Evolutionary conservation across 306 rosid genomes (phyloP), one percentile per base, ranked within the genome.

Genomic region (Vicia faba): DNA sequence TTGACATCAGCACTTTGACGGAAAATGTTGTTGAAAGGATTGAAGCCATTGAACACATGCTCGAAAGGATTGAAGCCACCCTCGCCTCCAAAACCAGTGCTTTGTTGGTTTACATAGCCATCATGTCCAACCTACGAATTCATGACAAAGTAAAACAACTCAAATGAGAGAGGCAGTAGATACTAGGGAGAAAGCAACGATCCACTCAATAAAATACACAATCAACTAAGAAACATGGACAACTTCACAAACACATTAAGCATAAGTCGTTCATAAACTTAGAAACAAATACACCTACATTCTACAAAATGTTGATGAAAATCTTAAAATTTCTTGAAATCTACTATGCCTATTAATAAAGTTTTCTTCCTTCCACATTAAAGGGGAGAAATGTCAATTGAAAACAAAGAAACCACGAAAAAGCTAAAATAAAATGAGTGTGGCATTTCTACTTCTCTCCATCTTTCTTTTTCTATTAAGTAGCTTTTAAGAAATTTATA

Each of bases 1-100:
- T 93, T 90, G 82, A 90, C 86, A 85, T 93, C 96, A 41, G 83
- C 74, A 68, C 71, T 85, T 79, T 87, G 96, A 78, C 76, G 89
- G 73, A 88, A 93, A 58, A 93, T 68, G 48, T 64, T 70, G 57
- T 75, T 79, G 78, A 78, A 79, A 63, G 87, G 69, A 63, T 86
- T 31, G 35, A 31, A 31, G 38, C 84, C 84, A 23, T 77, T 74
- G 75, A 89, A 87, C 58, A 83, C 82, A 81, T 87, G 88, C 40
- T 79, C 80, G 25, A 87, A 85, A 5, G 96, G 96, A 85, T 87
- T 81, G 61, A 87, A 87, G 78, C 81, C 86, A 50, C 77, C 8
- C 63, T 75, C 91, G 8, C 87, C 85, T 57, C 92, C 82, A 44
- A 83, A 82, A 54, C 81, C 78, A 35, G 80, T 84, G 74, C 79